Base-by-base conservation (phyloP, 78 protist species). In the Trichosphaerium sp. region DNA sequence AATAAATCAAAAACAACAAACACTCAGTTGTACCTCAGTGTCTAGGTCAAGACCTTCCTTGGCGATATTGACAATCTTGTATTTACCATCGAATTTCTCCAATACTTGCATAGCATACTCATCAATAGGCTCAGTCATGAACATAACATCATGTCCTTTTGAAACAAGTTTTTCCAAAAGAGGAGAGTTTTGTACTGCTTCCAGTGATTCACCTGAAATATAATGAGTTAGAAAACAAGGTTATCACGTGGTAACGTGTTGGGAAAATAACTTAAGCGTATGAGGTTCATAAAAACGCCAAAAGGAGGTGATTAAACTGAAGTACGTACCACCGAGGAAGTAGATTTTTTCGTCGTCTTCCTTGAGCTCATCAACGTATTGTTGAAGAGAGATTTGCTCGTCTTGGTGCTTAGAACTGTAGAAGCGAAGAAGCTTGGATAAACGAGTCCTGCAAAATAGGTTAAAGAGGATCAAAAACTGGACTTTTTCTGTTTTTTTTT, bases 51-150 rank as follows among this genome's bases (percentile, higher is more conserved):
- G 83, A 51, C 88, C 95, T 39, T 89, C 95, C 80, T 83, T 84
- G 65, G 95, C 76, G 15, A 88, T 65, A 83, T 88, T 85, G 68
- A 74, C 65, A 29, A 94, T 74, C 74, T 75, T 68, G 57, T 75
- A 32, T 31, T 60, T 54, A 21, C 78, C 89, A 47, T 84, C 88
- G 73, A 32, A 91, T 41, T 90, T 93, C 32, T 64, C 42, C 48
- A 92, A 35, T 63, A 75, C 75, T 47, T 71, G 78, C 32, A 94
- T 79, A 42, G 81, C 66, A 72, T 92, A 93, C 82, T 97, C 99
- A 78, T 97, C 99, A 61, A 96, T 63, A 35, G 97, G 82, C 51
- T 97, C 98, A 31, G 62, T 62, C 86, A 94, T 26, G 94, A 66
- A 92, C 43, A 97, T 32, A 32, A 97, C 98, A 72, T 97, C 99